phyloP scores from a whole-genome alignment of 768 basidiomycete species.

The Suillus subluteus region DNA sequence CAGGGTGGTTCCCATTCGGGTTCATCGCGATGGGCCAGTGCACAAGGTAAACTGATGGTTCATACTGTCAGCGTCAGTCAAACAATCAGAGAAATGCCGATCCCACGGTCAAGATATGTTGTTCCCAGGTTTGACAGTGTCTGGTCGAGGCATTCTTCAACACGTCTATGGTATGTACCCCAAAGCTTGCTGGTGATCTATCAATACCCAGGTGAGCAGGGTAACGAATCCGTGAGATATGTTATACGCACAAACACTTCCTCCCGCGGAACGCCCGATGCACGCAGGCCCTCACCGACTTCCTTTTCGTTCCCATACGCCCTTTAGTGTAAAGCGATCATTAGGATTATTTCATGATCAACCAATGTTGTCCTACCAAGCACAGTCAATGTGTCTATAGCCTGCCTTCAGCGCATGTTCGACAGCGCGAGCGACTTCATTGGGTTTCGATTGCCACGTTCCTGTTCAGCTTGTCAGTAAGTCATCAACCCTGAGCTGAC shows the following conservation, averaged over 20 bases:
- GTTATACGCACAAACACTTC: conserved; percentile 62
- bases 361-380: conserved; percentile 39
- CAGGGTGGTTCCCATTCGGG: conserved; percentile 64
- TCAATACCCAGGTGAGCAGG: background rate
- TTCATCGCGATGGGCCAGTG: conserved; percentile 86
- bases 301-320: conserved; percentile 79
- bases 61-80: background rate
- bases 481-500: background rate
- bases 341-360: conserved; percentile 7
- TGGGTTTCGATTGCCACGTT: conserved; percentile 80
- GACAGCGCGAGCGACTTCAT: conserved; percentile 75
- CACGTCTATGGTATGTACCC: conserved; percentile 69
- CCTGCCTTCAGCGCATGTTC: conserved; percentile 75
- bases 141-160: conserved; percentile 74
- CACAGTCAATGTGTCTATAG: conserved; percentile 79
- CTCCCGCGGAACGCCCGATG: conserved; percentile 74
- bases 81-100: conserved; percentile 8
- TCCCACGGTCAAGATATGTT: conserved; percentile 81
- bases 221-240: background rate
- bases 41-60: conserved; percentile 57
- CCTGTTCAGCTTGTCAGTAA: conserved; percentile 43
- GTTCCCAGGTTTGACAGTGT: conserved; percentile 79
- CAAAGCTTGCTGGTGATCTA: conserved; percentile 77
- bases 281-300: conserved; percentile 80
- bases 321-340: conserved; percentile 37